Evolutionary conservation across 2,329 filamentous ascomycete species (phyloP), one percentile per base, ranked within the genome.

Genomic region (Ophiostoma pallidulum): DNA sequence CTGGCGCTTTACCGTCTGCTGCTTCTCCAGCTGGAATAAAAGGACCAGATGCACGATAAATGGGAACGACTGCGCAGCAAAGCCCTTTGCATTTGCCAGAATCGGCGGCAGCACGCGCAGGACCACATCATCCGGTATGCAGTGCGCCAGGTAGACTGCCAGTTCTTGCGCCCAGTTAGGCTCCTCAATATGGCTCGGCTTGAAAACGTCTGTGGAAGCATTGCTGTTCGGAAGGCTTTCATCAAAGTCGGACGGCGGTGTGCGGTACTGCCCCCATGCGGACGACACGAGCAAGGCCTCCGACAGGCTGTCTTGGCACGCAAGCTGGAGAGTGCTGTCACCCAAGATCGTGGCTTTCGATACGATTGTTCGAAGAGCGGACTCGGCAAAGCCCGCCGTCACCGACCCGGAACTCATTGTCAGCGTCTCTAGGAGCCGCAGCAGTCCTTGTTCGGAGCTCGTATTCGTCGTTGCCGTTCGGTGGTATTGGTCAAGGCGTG

Each of bases 31-130:
- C 57, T 91, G 82, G 35, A 78, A 75, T 1, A 80, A 68, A 1
- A 98, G 71, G 14, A 89, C 80, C 36, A 95, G 70, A 63, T 98
- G 94, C 3, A 94, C 69, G 45, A 97, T 76, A 54, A 86, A 94
- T 0, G 90, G 89, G 42, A 97, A 82, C 0, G 87, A 71, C 36
- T 80, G 75, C 51, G 82, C 75, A 0, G 89, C 84, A 59, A 96
- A 80, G 0, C 77, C 76, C 35, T 77, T 73, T 22, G 91, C 77
- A 12, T 74, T 72, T 12, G 69, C 64, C 4, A 96, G 68, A 33
- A 92, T 74, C 5, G 77, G 76, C 2, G 76, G 70, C 20, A 97
- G 65, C 3, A 83, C 76, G 10, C 75, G 75, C 35, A 96, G 70
- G 3, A 95, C 70, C 13, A 83, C 76, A 50, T 86, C 82, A 16